Base-by-base conservation (phyloP, 2,329 filamentous ascomycete genomes). In the Monilinia fructicola region DNA sequence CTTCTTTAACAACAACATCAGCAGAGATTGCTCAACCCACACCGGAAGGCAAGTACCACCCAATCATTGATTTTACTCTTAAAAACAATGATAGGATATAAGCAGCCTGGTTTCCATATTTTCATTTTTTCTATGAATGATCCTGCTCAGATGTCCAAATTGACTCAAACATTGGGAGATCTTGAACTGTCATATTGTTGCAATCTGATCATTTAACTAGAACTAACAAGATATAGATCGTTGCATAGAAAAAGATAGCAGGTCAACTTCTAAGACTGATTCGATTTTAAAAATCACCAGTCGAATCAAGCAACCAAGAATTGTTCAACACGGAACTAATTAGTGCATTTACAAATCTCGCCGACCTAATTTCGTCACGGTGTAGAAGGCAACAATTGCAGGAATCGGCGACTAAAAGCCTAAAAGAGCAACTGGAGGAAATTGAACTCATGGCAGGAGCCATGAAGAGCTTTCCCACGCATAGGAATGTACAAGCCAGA, bases 171-270 rank as follows among this genome's bases (percentile, higher is more conserved):
- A 16, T 42, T 16, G 40, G 16, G 40, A 42, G 40, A 42, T 12
- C 40, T 16, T 16, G 16, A 42, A 42, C 4, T 16, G 12, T 42
- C 40, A 42, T 16, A 42, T 52, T 52, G 4, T 26, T 1, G 7
- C 14, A 40, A 50, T 38, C 3, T 7, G 31, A 50, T 50, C 40
- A 26, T 50, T 28, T 18, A 50, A 50, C 14, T n/a, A 10, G 26
- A 40, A 40, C 44, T 61, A 50, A 61, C 44, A 38, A 50, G 7
- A 11, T 21, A 26, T 61, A 61, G 58, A 44, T 50, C 56, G n/a
- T 60, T 14, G 21, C 11, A 48, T 7, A 14, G 56, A 50, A 35
- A 44, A 18, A 50, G 23, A 5, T 38, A n/a, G 12, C 48, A 16
- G 26, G 12, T 28, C 56, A 35, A 23, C 23, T 60, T 31, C 21